Evolutionary conservation across 1,139 yeast species (phyloP).

Genomic region (Blastobotrys ciferrii): DNA sequence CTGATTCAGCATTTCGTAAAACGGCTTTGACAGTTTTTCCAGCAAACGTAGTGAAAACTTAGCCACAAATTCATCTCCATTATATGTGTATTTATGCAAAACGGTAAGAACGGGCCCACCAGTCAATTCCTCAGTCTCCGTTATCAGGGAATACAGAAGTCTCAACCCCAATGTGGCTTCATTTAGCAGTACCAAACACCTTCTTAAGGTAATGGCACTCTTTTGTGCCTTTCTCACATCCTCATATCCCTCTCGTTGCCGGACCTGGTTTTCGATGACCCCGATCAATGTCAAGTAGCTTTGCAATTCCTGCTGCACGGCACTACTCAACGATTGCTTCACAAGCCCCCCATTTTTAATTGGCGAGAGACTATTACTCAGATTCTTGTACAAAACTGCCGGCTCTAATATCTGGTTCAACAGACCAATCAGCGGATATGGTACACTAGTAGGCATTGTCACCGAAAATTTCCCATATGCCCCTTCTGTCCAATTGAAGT

Average conservation of each 20-base stretch:
- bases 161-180: slow-evolving; percentile 57
- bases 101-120: slow-evolving; percentile 60
- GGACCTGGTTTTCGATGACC: slow-evolving; percentile 43
- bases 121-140: slow-evolving; percentile 38
- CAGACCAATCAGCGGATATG: slow-evolving; percentile 57
- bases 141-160: slow-evolving; percentile 45
- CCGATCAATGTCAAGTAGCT: slow-evolving; percentile 58
- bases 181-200: slow-evolving; percentile 46
- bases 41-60: slow-evolving; percentile 48
- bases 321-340: slow-evolving; percentile 62
- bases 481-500: slow-evolving; percentile 50
- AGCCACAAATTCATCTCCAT: slow-evolving; percentile 61
- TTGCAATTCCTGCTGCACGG: slow-evolving; percentile 51
- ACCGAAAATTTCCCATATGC: slow-evolving; percentile 16
- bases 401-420: slow-evolving; percentile 66
- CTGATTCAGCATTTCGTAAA: slow-evolving; percentile 55
- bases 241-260: slow-evolving; percentile 18
- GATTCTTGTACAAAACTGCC: slow-evolving; percentile 56
- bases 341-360: slow-evolving; percentile 41
- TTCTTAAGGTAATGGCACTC: slow-evolving; percentile 37
- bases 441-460: slow-evolving; percentile 51
- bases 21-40: slow-evolving; percentile 53
- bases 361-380: slow-evolving; percentile 23
- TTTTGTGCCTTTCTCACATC: slow-evolving; percentile 18
- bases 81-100: slow-evolving; percentile 51